Base-by-base conservation (phyloP, 176 grass and related monocot species). In the Lolium rigidum region DNA sequence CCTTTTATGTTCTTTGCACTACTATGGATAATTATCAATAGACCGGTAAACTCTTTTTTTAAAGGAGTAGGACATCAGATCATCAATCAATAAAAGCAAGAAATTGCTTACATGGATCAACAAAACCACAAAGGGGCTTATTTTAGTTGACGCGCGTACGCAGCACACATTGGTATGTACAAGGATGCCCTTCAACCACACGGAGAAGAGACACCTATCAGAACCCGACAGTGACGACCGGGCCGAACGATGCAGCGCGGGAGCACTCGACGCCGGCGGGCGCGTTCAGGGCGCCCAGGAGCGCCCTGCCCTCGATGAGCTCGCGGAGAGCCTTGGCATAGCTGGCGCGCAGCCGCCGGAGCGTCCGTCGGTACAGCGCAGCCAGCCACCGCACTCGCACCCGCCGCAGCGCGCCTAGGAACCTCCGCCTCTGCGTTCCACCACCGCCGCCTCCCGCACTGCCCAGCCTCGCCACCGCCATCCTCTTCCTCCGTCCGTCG, bases 381-480 rank as follows among this genome's bases (percentile, higher is more conserved):
- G 85, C 81, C 14, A 94, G 86, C 62, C 85, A 88, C 11, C 85
- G 69, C 77, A 89, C 56, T 35, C 70, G 83, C 61, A 89, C 52
- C 55, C 80, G 82, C 82, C n/a, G 70, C 76, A 94, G 64, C 82
- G 15, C 85, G 61, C 90, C 90, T 1, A 94, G 55, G 43, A 92
- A 3, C 64, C 72, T 77, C 67, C 58, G 49, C 48, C 70, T 74
- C 71, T 75, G n/a, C 8, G 70, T 1, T 28, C 12, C 28, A 20
- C 58, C 41, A 52, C 51, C 49, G 4, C 52, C 10, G 1, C 79
- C 48, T 2, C 52, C 64, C 0, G 17, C 81, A 0, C 75, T 83
- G n/a, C 84, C 92, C 5, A 94, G 92, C 47, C 78, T 87, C 37
- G 52, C 90, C 69, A 94, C 87, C 3, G 84, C 85, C 57, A 75